Evolutionary conservation across 2,329 filamentous ascomycete species (phyloP).

Genomic region (Arthrobotrys entomopaga): DNA sequence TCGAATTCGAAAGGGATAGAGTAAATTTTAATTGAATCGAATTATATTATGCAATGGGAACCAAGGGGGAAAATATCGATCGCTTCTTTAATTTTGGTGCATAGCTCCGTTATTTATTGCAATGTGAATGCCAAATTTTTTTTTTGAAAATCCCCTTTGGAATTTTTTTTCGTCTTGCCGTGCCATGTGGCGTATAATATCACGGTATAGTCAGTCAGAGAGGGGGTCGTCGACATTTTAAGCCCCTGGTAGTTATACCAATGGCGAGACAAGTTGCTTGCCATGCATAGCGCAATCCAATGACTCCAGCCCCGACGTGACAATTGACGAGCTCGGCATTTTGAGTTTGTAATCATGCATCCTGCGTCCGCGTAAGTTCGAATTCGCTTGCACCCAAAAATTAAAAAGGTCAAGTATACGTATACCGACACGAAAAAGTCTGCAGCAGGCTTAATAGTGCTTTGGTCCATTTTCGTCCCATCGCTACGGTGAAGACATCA

Average conservation of each 20-base stretch:
- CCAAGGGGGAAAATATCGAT: conserved; percentile 4
- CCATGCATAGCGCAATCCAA: background rate
- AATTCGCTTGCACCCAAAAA: too few species aligned
- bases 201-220: background rate
- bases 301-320: background rate
- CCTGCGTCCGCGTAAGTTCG: too few species aligned
- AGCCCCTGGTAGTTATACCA: background rate
- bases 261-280: background rate
- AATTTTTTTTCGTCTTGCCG: background rate
- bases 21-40: background rate
- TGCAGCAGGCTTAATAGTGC: too few species aligned
- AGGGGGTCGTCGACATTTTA: background rate
- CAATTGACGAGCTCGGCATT: too few species aligned
- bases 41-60: conserved; percentile 15
- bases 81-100: background rate
- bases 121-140: conserved; percentile 16
- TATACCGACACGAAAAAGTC: too few species aligned
- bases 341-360: too few species aligned
- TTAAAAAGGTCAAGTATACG: too few species aligned
- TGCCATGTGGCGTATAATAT: background rate
- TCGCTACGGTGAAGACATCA: too few species aligned
- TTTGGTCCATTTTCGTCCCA: too few species aligned
- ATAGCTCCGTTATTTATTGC: conserved; percentile 5
- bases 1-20: conserved; percentile 8
- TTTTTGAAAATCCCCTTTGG: background rate